Evolutionary conservation across 306 rosid genomes (phyloP), one percentile per base, ranked within the genome.

Genomic region (Rosa rugosa): DNA sequence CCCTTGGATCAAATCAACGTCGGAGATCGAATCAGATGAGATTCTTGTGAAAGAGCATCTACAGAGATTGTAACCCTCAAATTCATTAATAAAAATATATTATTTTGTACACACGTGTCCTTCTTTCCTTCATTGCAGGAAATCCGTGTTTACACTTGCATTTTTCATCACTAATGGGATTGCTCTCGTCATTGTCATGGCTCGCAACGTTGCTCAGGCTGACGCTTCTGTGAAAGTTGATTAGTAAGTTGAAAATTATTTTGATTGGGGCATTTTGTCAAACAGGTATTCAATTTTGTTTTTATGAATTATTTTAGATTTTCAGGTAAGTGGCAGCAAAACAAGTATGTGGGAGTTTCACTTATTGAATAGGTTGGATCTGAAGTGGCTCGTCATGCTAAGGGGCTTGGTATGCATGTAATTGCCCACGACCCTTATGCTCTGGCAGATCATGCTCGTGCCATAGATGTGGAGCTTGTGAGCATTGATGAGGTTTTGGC

Each of bases 331-430:
- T 96, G 99, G 99, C 86, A 81, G 80, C 86, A 98, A 70, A 96
- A 75, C 78, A 96, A 96, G 80, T 96, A 96, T 76, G 99, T 96
- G 2, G 99, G 99, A 73, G 99, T 93, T 27, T 96, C 99, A 49
- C 91, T 96, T 38, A 96, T 96, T 38, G 98, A 12, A 93, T 31
- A 96, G 87, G 99, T 96, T 69, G 99, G 99, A 75, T 66, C 98
- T 65, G 99, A 96, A 84, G 99, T 96, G 83, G 97, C 99, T 57
- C 91, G 98, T 41, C 91, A 98, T 51, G 98, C 99, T 38, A 96
- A 87, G 90, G 99, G 99, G 25, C 97, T 96, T 63, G 99, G 99
- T 9, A 96, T 96, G 99, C 91, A 89, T 65, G 99, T 96, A 65
- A 93, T 96, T 73, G 88, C 99, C 4, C 99, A 96, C 47, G 99